phyloP scores from a whole-genome alignment of 106 monocot species.

The Posidonia australis region DNA sequence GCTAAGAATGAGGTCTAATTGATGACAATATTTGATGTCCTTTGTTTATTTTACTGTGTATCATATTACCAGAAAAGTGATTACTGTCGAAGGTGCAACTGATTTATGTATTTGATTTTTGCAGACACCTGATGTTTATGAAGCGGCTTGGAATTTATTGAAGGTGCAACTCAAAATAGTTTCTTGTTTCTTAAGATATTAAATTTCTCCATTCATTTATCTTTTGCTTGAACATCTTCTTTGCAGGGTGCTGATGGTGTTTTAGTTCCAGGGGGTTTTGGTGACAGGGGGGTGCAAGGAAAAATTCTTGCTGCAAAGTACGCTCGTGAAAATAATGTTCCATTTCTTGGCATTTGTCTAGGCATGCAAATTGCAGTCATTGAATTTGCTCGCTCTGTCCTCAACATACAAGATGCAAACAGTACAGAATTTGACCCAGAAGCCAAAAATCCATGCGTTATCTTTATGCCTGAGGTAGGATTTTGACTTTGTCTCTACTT shows the following conservation, averaged over 20 bases:
- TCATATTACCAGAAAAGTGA: no score
- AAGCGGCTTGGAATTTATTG: constrained; percentile 69
- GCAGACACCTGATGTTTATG: constrained; percentile 59
- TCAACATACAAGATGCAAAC: constrained; percentile 77
- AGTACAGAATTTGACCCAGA: constrained; percentile 82
- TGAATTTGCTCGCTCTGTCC: constrained; percentile 76
- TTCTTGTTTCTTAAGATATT: neutral
- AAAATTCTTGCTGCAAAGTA: constrained; percentile 90
- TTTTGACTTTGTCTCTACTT: neutral
- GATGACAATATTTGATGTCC: neutral
- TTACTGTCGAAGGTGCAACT: no score
- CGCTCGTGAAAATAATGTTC: constrained; percentile 86
- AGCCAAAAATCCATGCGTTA: constrained; percentile 60
- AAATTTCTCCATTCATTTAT: neutral
- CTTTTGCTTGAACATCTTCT: neutral
- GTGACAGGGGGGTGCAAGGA: constrained; percentile 85
- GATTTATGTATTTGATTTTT: constrained; percentile 13
- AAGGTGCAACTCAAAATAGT: constrained; percentile 32
- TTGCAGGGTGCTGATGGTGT: constrained; percentile 76
- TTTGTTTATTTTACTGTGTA: neutral
- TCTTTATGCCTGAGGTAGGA: constrained; percentile 97
- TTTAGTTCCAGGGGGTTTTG: constrained; percentile 96
- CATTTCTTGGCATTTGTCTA: constrained; percentile 92
- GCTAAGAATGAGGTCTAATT: constrained; percentile 34
- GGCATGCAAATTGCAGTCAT: constrained; percentile 98